These are phyloP conservation scores for Malassezia pachydermatis DNA, from an alignment of 1,284 basidiomycete species.

Conservation along the genomic window DNA sequence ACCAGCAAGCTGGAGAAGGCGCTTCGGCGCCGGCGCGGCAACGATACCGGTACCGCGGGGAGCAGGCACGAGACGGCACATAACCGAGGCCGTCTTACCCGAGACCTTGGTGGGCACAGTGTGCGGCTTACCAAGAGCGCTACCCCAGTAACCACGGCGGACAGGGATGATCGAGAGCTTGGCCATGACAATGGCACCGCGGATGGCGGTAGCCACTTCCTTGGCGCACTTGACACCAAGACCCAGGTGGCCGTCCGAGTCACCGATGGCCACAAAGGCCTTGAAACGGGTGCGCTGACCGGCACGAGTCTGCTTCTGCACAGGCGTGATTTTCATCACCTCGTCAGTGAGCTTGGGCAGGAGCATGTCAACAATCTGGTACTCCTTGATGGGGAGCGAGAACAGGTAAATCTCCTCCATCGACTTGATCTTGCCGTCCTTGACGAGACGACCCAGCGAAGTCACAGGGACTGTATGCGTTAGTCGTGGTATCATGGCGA, in stretches of 20 bases:
- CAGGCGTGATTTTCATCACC: slow-evolving; percentile 99
- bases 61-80: slow-evolving; percentile 97
- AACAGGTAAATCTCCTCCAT: slow-evolving; percentile 99
- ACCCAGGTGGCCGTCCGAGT: slow-evolving; percentile 87
- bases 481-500: background rate
- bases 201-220: slow-evolving; percentile 98
- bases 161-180: slow-evolving; percentile 93
- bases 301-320: slow-evolving; percentile 99
- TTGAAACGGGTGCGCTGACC: slow-evolving; percentile 99
- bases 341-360: slow-evolving; percentile 57
- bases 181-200: slow-evolving; percentile 93
- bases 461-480: slow-evolving; percentile 89
- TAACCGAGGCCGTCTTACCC: slow-evolving; percentile 97
- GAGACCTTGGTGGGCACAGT: slow-evolving; percentile 97
- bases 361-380: slow-evolving; percentile 47
- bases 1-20: slow-evolving; percentile 93
- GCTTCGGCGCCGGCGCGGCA: slow-evolving; percentile 93
- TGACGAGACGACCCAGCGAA: slow-evolving; percentile 96
- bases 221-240: slow-evolving; percentile 99
- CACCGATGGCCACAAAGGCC: slow-evolving; percentile 98
- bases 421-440: slow-evolving; percentile 99
- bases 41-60: slow-evolving; percentile 97
- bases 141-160: slow-evolving; percentile 97
- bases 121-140: slow-evolving; percentile 73
- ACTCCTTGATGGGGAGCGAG: slow-evolving; percentile 66